These are phyloP conservation scores for Paracorniculantispora psalliotae DNA, from an alignment of 2,329 filamentous ascomycete species.

Conservation along the genomic window DNA sequence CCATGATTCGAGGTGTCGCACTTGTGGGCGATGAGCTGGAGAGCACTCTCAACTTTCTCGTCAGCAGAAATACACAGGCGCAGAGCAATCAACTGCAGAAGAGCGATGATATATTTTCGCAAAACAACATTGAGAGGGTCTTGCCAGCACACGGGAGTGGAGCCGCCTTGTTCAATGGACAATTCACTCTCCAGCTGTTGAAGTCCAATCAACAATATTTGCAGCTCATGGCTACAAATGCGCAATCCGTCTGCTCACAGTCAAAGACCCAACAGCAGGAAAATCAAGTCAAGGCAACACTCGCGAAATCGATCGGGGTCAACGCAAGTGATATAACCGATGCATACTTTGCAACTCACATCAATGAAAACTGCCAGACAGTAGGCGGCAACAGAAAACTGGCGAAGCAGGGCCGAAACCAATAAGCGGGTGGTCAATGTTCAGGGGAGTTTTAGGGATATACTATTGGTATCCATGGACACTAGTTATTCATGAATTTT, in stretches of 20 bases:
- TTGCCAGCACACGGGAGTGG: conserved; percentile 4
- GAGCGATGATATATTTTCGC: neutral
- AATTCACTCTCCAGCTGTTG: neutral
- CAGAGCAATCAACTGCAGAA: neutral
- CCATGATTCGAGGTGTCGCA: conserved; percentile 4
- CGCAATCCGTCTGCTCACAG: neutral
- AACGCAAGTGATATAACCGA: neutral
- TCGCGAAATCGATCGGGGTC: neutral
- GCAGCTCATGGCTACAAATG: conserved; percentile 2
- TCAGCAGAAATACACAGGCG: neutral
- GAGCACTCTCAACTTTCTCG: conserved; percentile 3
- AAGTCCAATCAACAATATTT: neutral
- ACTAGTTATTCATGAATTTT: too few relatives aligned
- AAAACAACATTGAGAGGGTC: neutral
- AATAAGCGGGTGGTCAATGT: too few relatives aligned
- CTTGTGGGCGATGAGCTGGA: conserved; percentile 4
- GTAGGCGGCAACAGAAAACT: neutral
- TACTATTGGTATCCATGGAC: too few relatives aligned
- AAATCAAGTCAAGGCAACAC: neutral
- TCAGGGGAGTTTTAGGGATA: too few relatives aligned
- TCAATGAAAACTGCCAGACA: neutral
- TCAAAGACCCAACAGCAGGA: neutral
- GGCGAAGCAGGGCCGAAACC: neutral
- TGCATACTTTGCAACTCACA: neutral
- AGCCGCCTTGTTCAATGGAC: neutral